Conservation (phyloP, 2,329 filamentous ascomycete species). For the Fusarium xyrophilum region DNA sequence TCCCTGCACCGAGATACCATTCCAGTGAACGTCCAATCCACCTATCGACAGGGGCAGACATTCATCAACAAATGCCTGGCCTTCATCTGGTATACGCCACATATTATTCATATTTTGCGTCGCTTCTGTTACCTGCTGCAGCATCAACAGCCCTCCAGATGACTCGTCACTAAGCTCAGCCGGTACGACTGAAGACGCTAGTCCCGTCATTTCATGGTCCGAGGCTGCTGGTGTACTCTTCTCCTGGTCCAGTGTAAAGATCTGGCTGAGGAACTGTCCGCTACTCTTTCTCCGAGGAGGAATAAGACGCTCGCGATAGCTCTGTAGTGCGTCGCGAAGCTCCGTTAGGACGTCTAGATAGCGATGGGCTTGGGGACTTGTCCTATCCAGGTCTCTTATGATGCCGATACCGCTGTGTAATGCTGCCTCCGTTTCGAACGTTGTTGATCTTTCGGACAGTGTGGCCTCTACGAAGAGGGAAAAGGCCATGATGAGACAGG, state of each 20-base stretch:
- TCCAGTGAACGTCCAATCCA: neutral
- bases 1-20: neutral
- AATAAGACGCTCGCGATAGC: neutral
- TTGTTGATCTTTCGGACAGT: neutral
- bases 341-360: neutral
- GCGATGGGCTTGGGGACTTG: neutral
- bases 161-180: neutral
- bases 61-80: neutral
- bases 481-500: neutral
- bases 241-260: neutral
- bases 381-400: neutral
- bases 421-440: neutral
- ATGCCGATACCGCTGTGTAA: neutral
- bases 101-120: neutral
- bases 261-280: neutral
- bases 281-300: neutral
- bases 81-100: neutral
- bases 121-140: neutral
- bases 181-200: neutral
- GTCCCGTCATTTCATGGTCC: fast-evolving
- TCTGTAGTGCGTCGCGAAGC: neutral
- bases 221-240: neutral
- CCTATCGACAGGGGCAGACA: neutral
- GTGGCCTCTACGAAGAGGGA: neutral
- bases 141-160: neutral